Evolutionary conservation across 352 stramenopile species (phyloP).

Genomic region (Globisporangium sylvaticum): DNA sequence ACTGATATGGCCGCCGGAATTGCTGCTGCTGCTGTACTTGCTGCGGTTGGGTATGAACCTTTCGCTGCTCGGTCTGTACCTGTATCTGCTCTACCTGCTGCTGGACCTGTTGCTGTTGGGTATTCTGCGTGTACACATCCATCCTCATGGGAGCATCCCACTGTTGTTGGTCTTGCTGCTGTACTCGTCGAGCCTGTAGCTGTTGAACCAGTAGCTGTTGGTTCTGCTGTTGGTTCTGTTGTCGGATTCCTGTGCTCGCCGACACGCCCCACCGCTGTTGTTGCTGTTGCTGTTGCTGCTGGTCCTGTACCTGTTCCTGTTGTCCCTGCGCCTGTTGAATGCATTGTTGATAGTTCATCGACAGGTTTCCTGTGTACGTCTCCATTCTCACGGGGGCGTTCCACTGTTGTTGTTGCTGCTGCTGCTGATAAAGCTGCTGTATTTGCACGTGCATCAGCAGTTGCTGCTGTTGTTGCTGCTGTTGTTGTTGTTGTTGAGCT

Average conservation of each 20-base stretch:
- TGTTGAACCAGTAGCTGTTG: neutral
- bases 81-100: neutral
- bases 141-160: neutral
- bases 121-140: neutral
- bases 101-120: neutral
- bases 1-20: neutral
- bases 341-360: constrained; percentile 16
- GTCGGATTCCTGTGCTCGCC: too few species aligned
- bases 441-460: constrained; percentile 12
- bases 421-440: constrained; percentile 14
- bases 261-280: neutral
- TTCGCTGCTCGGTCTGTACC: neutral
- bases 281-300: constrained; percentile 6
- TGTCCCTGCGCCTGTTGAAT: constrained; percentile 14
- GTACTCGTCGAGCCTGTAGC: neutral
- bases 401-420: neutral
- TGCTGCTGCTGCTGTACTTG: constrained; percentile 7
- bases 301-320: neutral
- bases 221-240: too few species aligned
- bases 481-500: too few species aligned
- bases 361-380: constrained; percentile 1
- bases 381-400: too few species aligned
- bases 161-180: neutral
- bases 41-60: neutral
- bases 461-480: constrained; percentile 21